Evolutionary conservation across 2,329 filamentous ascomycete species (phyloP), one percentile per base, ranked within the genome.

Genomic region (Neopestalotiopsis sp.): DNA sequence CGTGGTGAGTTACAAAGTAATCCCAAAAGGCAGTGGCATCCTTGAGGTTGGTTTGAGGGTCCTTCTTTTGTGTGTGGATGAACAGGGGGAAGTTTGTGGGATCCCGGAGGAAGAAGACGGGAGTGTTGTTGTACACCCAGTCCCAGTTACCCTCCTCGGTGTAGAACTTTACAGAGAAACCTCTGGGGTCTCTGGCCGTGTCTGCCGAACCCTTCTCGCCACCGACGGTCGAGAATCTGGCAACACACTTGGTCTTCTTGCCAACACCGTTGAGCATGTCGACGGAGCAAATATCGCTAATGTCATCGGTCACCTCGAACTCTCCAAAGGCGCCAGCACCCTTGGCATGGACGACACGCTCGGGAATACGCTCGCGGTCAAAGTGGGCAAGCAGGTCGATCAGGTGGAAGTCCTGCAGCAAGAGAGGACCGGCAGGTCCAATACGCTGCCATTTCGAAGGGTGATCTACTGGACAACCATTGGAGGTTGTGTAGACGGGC

Each of bases 51-150:
- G 90, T 93, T 72, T 89, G 86, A 1, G 92, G 92, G 79, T 94
- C 86, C 63, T 91, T 87, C 85, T 94, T 94, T 80, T 94, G 92
- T 4, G 91, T 92, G 82, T 93, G 91, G 71, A 93, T 93, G 80
- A 94, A 91, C 76, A 90, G 82, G 45, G 91, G 91, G 81, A 93
- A 94, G 78, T 94, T 93, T 75, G 87, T 86, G 2, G 92, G 91
- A 73, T 94, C 92, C 58, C 92, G 86, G 30, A 94, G 75, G 84
- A 94, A 94, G 85, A 94, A 94, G 32, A 94, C 85, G 1, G 92
- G 92, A 0, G 91, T 94, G 81, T 94, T 94, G 82, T 92, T 93
- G 78, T 88, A 91, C 30, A 93, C 91, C 85, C 90, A 89, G 77
- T 94, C 91, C 87, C 88, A 92, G 77, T 92, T 93, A 63, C 91